Evolutionary conservation across 176 grass and related monocot species (phyloP), one percentile per base, ranked within the genome.

Genomic region (Oryza brachyantha): DNA sequence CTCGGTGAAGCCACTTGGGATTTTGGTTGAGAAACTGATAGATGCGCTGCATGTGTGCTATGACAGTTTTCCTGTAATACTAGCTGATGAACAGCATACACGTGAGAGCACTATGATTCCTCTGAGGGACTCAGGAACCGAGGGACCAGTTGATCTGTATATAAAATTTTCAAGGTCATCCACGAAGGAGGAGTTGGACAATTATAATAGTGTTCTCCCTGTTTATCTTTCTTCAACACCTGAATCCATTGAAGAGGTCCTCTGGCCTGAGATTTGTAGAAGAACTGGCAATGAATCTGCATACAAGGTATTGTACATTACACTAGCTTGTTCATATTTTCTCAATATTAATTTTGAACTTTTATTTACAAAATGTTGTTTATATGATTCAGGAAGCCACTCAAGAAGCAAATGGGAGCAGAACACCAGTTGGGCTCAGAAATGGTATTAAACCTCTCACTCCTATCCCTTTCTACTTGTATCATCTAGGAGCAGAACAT

Each of bases 1-100:
- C 36, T 84, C 81, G 27, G 60, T 25, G 41, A 87, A 82, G 34
- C 85, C 76, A 13, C 74, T 90, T 45, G 80, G 27, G 13, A 42
- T 77, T 61, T 83, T 90, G 69, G 79, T 88, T 48, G 78, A 57
- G 66, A 90, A 93, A 73, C 72, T 93, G 22, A 66, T 80, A 71
- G 82, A 83, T 28, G 79, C 85, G 29, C 84, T 93, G 74, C 83
- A 90, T 36, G 73, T 82, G 55, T 85, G 74, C 63, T 88, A 84
- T 29, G 88, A 90, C 57, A 80, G 67, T 76, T 93, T 90, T 83
- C 79, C 87, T 58, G 57, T 90, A 68, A 79, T 93, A 73, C 29
- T 76, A 64, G 78, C 61, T 79, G 26, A 86, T 78, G 29, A 63
- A 62, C 72, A 82, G 14, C 55, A 2, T 4, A 22, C 39, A 63